phyloP scores from a whole-genome alignment of 495 filamentous ascomycete genomes.

The Aeminium ludgeri region DNA sequence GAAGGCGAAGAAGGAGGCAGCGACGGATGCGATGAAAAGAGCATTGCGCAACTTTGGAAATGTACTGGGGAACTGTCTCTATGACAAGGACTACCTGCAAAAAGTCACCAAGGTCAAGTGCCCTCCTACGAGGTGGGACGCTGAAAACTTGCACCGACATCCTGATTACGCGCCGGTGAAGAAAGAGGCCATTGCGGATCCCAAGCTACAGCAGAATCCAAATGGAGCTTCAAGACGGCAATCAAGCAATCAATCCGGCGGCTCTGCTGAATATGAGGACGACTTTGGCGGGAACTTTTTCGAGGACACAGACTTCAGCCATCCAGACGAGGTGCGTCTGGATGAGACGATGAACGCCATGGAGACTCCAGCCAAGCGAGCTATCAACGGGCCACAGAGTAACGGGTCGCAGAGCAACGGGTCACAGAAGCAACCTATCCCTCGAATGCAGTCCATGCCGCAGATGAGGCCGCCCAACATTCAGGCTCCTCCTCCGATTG shows the following conservation, averaged over 20 bases:
- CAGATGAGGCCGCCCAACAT: slow-evolving; percentile 15
- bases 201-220: slow-evolving; percentile 15
- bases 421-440: slow-evolving; percentile 10
- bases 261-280: slow-evolving; percentile 32
- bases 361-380: slow-evolving; percentile 8
- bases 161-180: slow-evolving; percentile 50
- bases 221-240: slow-evolving; percentile 11
- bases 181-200: slow-evolving; percentile 32
- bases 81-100: slow-evolving; percentile 81
- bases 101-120: slow-evolving; percentile 73
- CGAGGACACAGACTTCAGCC: slow-evolving; percentile 23
- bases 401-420: neutral
- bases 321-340: slow-evolving; percentile 13
- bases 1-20: slow-evolving; percentile 95
- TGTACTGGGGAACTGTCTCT: slow-evolving; percentile 89
- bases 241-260: slow-evolving; percentile 12
- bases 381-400: slow-evolving; percentile 1
- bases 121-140: slow-evolving; percentile 49
- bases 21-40: slow-evolving; percentile 83
- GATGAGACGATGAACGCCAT: slow-evolving; percentile 11
- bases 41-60: slow-evolving; percentile 87
- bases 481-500: slow-evolving; percentile 4
- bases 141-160: slow-evolving; percentile 63
- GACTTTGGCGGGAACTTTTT: slow-evolving; percentile 49
- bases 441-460: slow-evolving; percentile 21